Percentiles rank a stretch among this genome's conserved stretches.
These are phyloP conservation scores for Ormosia semicastrata DNA, from an alignment of 306 rosid genomes.

Conservation along the genomic window DNA sequence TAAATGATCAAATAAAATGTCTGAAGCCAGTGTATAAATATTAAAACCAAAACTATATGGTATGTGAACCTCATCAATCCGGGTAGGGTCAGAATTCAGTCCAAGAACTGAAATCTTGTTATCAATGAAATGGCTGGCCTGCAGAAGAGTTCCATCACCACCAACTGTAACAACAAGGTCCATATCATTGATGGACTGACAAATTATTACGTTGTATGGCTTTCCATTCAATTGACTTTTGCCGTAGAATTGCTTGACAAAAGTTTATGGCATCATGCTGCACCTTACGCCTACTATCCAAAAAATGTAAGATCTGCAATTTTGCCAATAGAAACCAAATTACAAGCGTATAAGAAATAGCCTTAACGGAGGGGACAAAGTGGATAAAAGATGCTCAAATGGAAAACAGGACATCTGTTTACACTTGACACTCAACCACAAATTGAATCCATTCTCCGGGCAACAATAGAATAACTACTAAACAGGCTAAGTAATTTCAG, in stretches of 20 bases:
- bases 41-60: conserved; percentile 5
- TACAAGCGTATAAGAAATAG: background rate
- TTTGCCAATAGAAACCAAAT: conserved; percentile 22
- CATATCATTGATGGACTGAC: conserved; percentile 61
- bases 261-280: conserved; percentile 67
- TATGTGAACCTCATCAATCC: conserved; percentile 62
- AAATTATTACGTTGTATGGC: conserved; percentile 48
- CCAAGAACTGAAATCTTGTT: conserved; percentile 81
- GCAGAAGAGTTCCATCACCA: conserved; percentile 92
- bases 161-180: conserved; percentile 87
- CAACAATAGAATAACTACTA: too few species aligned
- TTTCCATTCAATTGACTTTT: conserved; percentile 76
- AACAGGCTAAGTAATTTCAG: too few species aligned
- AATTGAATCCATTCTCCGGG: too few species aligned
- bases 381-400: too few species aligned
- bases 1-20: background rate
- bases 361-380: too few species aligned
- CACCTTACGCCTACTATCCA: conserved; percentile 64
- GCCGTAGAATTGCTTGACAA: conserved; percentile 68
- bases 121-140: conserved; percentile 83
- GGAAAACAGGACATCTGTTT: too few species aligned
- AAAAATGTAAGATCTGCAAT: conserved; percentile 54
- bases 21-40: conserved; percentile 3
- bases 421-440: too few species aligned
- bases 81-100: conserved; percentile 91